Conservation (phyloP, 306 rosid genomes). For the Malus asiatica region DNA sequence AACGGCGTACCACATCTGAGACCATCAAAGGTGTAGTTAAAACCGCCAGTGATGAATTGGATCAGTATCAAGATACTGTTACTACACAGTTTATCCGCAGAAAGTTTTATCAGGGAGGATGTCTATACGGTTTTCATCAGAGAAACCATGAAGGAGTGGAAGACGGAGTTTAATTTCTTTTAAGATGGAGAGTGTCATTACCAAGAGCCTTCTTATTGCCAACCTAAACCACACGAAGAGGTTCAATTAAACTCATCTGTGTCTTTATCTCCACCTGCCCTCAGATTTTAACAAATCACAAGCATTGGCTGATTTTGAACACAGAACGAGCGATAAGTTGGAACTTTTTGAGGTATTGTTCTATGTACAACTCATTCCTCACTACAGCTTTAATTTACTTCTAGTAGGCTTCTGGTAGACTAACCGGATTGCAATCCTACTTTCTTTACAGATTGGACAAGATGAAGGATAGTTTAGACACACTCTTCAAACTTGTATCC, state of each 20-base stretch:
- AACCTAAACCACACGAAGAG: slow-evolving; percentile 9
- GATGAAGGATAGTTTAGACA: slow-evolving; percentile 36
- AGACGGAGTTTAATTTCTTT: slow-evolving; percentile 22
- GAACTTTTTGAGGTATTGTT: slow-evolving; percentile 39
- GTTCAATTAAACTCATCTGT: slow-evolving; percentile 6
- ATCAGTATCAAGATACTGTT: slow-evolving; percentile 9
- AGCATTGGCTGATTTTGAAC: slow-evolving; percentile 39
- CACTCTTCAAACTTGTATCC: slow-evolving; percentile 20
- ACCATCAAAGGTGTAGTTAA: slow-evolving; percentile 21
- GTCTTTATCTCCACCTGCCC: slow-evolving; percentile 19
- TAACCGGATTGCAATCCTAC: slow-evolving; percentile 1
- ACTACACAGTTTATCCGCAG: neutral
- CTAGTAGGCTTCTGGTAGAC: neutral
- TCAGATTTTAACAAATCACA: slow-evolving; percentile 27
- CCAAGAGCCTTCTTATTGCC: neutral
- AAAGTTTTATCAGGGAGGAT: slow-evolving; percentile 38
- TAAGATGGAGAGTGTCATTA: slow-evolving; percentile 19
- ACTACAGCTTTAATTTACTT: neutral
- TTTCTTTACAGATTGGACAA: slow-evolving; percentile 45
- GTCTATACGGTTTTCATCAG: slow-evolving; percentile 31
- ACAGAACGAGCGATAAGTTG: slow-evolving; percentile 32
- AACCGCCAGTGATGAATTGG: slow-evolving; percentile 6
- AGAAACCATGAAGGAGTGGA: slow-evolving; percentile 42
- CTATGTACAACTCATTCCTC: neutral
- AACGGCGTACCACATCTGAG: slow-evolving; percentile 29